A percentile compares a stretch with the other conserved stretches of the same genome.
phyloP scores from a whole-genome alignment of 352 stramenopile genomes.

The Phytophthora nicotianae region DNA sequence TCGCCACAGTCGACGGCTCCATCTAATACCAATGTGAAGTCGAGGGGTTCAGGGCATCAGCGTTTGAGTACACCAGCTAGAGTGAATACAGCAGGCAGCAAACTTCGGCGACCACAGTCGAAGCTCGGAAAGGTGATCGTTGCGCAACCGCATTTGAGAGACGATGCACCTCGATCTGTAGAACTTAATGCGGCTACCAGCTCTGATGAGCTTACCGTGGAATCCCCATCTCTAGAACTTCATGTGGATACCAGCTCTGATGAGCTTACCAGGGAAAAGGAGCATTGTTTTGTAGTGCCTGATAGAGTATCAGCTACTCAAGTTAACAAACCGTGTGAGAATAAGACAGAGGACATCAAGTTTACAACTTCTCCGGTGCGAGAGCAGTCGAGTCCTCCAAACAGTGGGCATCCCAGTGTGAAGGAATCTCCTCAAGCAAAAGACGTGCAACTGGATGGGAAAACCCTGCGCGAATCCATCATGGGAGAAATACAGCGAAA shows the following conservation, averaged over 20 bases:
- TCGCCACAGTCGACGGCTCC: neutral
- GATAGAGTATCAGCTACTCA: slow-evolving; percentile 8
- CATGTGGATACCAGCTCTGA: neutral
- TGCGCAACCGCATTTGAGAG: neutral
- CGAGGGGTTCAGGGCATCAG: slow-evolving; percentile 4
- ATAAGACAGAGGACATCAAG: neutral
- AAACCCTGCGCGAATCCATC: slow-evolving; percentile 39
- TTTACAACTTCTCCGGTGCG: neutral
- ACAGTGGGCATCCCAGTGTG: slow-evolving; percentile 4
- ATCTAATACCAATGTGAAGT: neutral
- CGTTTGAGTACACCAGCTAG: slow-evolving; percentile 15
- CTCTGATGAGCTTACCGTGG: neutral
- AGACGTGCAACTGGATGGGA: neutral
- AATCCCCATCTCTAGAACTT: slow-evolving; percentile 3
- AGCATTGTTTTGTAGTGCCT: neutral
- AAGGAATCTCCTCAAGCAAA: neutral
- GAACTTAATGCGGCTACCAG: neutral
- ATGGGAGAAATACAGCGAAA: slow-evolving; percentile 57
- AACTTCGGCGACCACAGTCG: slow-evolving; percentile 16
- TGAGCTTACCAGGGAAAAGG: neutral
- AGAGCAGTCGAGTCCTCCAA: slow-evolving; percentile 1
- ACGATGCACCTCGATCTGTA: neutral
- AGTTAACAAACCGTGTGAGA: neutral
- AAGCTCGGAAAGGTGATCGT: slow-evolving; percentile 6
- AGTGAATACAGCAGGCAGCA: slow-evolving; percentile 16